Conservation (phyloP, 495 filamentous ascomycete genomes). For the Aspergillus saccharolyticus region DNA sequence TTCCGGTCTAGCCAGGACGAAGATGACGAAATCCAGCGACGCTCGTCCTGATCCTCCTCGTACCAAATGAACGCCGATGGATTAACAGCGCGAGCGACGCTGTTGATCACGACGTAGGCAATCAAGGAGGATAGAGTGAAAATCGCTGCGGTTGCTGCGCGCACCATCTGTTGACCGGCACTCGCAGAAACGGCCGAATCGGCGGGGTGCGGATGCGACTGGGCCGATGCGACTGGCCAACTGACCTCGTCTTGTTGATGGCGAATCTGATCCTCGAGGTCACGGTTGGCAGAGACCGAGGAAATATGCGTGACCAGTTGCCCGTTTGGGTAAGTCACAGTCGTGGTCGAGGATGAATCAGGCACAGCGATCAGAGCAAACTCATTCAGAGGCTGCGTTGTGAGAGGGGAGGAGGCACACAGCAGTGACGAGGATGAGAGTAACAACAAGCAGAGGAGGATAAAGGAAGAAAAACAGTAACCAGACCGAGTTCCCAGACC, state of each 20-base stretch:
- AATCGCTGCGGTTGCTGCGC: slow-evolving; percentile 36
- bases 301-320: slow-evolving; percentile 11
- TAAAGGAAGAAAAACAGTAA: slow-evolving; percentile 7
- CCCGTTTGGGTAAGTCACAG: slow-evolving; percentile 14
- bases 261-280: slow-evolving; percentile 2
- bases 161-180: slow-evolving; percentile 38
- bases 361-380: slow-evolving; percentile 11
- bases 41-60: slow-evolving; percentile 53
- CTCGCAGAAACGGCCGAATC: slow-evolving; percentile 19
- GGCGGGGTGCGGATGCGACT: slow-evolving; percentile 7
- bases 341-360: slow-evolving; percentile 5
- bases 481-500: slow-evolving; percentile 11
- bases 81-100: slow-evolving; percentile 28
- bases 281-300: background rate
- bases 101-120: slow-evolving; percentile 44
- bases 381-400: slow-evolving; percentile 7
- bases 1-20: slow-evolving; percentile 70
- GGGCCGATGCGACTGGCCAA: background rate
- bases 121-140: slow-evolving; percentile 39
- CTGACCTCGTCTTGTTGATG: slow-evolving; percentile 8
- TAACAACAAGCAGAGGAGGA: slow-evolving; percentile 7
- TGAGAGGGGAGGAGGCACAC: background rate
- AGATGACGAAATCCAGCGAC: slow-evolving; percentile 65
- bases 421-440: background rate
- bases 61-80: slow-evolving; percentile 38